Base-by-base conservation (phyloP, 345 rosid species). In the Acer yangbiense region DNA sequence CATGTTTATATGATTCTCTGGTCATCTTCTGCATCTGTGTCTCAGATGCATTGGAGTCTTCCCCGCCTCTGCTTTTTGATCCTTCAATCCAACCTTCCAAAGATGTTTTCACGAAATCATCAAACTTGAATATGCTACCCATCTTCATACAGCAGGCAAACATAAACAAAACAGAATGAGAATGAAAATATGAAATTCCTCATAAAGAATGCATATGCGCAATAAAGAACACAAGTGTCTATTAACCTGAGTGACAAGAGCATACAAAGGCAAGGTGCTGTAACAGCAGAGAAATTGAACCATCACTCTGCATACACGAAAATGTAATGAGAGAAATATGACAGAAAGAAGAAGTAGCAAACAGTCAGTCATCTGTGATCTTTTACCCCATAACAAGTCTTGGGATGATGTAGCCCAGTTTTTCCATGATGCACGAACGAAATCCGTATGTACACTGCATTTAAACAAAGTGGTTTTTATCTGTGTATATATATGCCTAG, bases 271-370 rank as follows among this genome's bases (percentile, higher is more conserved):
- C 72, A 93, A 82, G 63, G 99, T 95, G 78, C 90, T 91, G 85
- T 92, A 90, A 79, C 99, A 85, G 88, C 98, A 95, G 13, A 93
- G 89, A 46, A 92, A 94, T 88, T 95, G 97, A 73, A 95, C 95
- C 16, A 87, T 68, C 71, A 86, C 90, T 25, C 99, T 95, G 90
- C 73, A 81, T 92, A 89, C 72, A 81, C 8, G 52, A 16, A 71
- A 5, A 43, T 4, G 32, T 25, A 7, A 68, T 55, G 32, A 52
- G 9, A 14, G 27, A 25, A 25, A 25, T 25, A 25, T 25, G 27
- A 1, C 27, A 25, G 27, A 25, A 25, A 25, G 27, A 25, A 25
- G 43, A 32, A 76, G 21, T 27, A 66, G 58, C n/a, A 14, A 23
- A 52, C 32, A 10, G 46, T 63, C 66, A n/a, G 25, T 25, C 27